These are phyloP conservation scores for Ocimum tenuiflorum DNA, from an alignment of 257 asterid species.

Conservation along the genomic window DNA sequence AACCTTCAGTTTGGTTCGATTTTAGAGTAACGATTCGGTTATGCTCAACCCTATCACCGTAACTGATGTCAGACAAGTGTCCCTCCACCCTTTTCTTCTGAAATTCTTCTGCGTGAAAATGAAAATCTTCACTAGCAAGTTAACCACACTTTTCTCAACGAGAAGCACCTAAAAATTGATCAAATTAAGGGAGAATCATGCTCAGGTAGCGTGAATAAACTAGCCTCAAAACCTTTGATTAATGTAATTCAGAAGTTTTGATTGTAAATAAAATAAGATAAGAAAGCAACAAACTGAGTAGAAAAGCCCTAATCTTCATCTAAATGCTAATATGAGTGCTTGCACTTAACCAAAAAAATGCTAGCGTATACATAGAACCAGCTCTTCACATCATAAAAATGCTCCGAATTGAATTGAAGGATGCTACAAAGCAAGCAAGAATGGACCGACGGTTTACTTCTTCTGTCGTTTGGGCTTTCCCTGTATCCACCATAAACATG, in stretches of 20 bases:
- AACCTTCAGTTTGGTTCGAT: too few relatives aligned
- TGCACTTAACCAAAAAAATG: neutral
- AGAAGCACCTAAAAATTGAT: neutral
- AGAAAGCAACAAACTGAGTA: neutral
- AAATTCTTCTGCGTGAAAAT: neutral
- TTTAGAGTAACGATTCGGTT: too few relatives aligned
- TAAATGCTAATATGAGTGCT: neutral
- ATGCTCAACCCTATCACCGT: too few relatives aligned
- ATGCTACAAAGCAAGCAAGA: slow-evolving; percentile 7
- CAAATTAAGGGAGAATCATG: neutral
- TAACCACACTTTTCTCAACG: neutral
- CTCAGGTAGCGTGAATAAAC: neutral
- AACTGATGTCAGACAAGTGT: neutral
- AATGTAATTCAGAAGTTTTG: neutral
- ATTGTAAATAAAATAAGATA: neutral
- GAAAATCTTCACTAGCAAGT: neutral
- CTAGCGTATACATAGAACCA: slow-evolving; percentile 11
- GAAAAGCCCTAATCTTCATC: neutral
- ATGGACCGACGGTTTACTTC: slow-evolving; percentile 21
- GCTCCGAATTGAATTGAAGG: neutral
- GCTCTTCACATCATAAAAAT: slow-evolving; percentile 22
- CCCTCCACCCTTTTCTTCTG: neutral
- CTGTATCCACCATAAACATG: slow-evolving; percentile 25
- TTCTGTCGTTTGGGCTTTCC: slow-evolving; percentile 32
- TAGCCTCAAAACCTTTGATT: neutral